Evolutionary conservation across 768 basidiomycete genomes (phyloP).

Genomic region (Pleurotus tuber-regium): DNA sequence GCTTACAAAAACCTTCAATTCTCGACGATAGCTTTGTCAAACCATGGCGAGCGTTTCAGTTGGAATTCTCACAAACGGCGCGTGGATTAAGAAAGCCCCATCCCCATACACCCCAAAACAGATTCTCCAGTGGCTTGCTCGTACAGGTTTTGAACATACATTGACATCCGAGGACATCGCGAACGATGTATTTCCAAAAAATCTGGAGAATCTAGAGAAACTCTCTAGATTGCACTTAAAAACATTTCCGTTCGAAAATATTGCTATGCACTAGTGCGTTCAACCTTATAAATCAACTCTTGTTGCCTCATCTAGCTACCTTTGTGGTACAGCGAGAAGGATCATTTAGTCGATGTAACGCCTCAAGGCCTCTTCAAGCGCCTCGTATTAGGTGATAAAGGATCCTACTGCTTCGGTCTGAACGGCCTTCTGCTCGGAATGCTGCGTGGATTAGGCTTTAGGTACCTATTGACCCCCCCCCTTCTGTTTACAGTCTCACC

Average conservation of each 20-base stretch:
- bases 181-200: conserved; percentile 19
- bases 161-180: conserved; percentile 17
- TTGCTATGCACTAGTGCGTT: conserved; percentile 35
- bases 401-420: conserved; percentile 29
- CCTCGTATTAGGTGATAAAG: conserved; percentile 21
- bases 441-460: conserved; percentile 26
- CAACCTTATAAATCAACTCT: not conserved
- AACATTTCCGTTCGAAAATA: conserved; percentile 37
- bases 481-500: too few relatives aligned
- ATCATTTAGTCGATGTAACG: conserved; percentile 25
- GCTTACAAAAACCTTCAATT: too few relatives aligned
- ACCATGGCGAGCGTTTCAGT: not conserved
- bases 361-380: conserved; percentile 20
- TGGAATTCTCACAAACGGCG: conserved; percentile 14
- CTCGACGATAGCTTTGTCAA: not conserved
- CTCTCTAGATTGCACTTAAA: conserved; percentile 26
- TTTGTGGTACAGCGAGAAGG: conserved; percentile 16
- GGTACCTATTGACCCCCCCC: too few relatives aligned
- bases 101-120: conserved; percentile 21
- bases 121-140: conserved; percentile 22
- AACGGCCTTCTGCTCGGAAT: conserved; percentile 25
- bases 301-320: not conserved
- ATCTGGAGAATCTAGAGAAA: conserved; percentile 24
- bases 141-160: conserved; percentile 19
- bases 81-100: conserved; percentile 23